phyloP scores from a whole-genome alignment of 352 stramenopile genomes.

The Globisporangium parvum region DNA sequence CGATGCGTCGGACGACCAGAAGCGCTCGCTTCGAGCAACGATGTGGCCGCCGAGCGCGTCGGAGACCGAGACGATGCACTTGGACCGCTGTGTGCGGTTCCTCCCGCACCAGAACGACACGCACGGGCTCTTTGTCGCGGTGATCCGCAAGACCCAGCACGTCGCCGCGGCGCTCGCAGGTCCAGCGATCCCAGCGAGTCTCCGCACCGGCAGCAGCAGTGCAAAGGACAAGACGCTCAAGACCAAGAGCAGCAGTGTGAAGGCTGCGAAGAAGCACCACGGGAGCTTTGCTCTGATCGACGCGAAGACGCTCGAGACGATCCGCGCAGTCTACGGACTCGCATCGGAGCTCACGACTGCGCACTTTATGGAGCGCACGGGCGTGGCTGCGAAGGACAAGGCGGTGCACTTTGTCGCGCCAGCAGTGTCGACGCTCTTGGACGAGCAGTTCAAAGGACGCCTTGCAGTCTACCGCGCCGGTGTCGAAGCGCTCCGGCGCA shows the following conservation, averaged over 20 bases:
- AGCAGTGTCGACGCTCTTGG: slow-evolving; percentile 39
- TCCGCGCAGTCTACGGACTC: slow-evolving; percentile 45
- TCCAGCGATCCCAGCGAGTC: slow-evolving; percentile 20
- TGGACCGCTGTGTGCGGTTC: slow-evolving; percentile 92
- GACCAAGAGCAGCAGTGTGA: background rate
- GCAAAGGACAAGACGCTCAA: slow-evolving; percentile 50
- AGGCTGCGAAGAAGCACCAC: slow-evolving; percentile 44
- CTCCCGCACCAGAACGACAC: slow-evolving; percentile 98
- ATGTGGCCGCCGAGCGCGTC: slow-evolving; percentile 79
- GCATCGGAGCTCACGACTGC: slow-evolving; percentile 14
- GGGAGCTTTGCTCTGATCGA: slow-evolving; percentile 49
- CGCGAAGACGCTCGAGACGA: slow-evolving; percentile 23
- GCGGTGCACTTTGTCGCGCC: slow-evolving; percentile 63
- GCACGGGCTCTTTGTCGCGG: slow-evolving; percentile 96
- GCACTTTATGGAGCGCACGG: slow-evolving; percentile 54
- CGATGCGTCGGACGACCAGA: slow-evolving; percentile 38
- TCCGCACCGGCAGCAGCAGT: background rate
- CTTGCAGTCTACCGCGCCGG: slow-evolving; percentile 62
- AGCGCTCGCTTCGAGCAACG: slow-evolving; percentile 50
- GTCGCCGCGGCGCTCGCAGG: slow-evolving; percentile 18
- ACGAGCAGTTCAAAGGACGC: slow-evolving; percentile 28
- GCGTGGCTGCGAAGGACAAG: slow-evolving; percentile 64
- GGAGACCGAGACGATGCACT: slow-evolving; percentile 44
- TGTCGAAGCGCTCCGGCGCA: slow-evolving; percentile 36
- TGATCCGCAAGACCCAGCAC: slow-evolving; percentile 84